Evolutionary conservation across 202 grass and related monocot genomes (phyloP).

Genomic region (Saccharum hybrid): DNA sequence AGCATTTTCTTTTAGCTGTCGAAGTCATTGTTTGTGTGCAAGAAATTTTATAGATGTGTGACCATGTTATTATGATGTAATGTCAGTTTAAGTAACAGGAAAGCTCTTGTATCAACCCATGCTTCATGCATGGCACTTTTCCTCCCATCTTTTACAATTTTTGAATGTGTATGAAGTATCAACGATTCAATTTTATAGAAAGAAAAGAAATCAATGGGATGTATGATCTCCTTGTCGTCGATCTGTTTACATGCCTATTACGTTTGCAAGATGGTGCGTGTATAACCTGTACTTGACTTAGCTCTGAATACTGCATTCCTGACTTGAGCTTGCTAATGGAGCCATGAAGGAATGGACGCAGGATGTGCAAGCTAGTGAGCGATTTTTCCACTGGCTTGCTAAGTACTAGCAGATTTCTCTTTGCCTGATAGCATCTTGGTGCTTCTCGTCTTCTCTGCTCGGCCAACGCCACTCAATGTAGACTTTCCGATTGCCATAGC

Average conservation of each 20-base stretch:
- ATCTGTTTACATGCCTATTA: background rate
- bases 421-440: background rate
- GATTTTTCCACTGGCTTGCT: background rate
- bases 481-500: background rate
- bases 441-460: background rate
- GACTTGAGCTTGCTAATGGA: background rate
- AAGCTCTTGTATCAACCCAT: constrained; percentile 8
- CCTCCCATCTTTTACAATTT: background rate
- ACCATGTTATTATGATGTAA: background rate
- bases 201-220: background rate
- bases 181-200: background rate
- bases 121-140: background rate
- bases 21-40: constrained; percentile 18
- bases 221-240: background rate
- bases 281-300: too few relatives aligned
- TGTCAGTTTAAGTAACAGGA: background rate
- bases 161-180: constrained; percentile 1
- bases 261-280: background rate
- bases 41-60: background rate
- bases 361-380: background rate
- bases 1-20: constrained; percentile 25
- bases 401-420: background rate
- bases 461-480: background rate
- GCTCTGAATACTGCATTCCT: background rate
- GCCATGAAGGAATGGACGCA: background rate